Evolutionary conservation across 2,329 filamentous ascomycete genomes (phyloP).

Genomic region (Phialocephala sp.): DNA sequence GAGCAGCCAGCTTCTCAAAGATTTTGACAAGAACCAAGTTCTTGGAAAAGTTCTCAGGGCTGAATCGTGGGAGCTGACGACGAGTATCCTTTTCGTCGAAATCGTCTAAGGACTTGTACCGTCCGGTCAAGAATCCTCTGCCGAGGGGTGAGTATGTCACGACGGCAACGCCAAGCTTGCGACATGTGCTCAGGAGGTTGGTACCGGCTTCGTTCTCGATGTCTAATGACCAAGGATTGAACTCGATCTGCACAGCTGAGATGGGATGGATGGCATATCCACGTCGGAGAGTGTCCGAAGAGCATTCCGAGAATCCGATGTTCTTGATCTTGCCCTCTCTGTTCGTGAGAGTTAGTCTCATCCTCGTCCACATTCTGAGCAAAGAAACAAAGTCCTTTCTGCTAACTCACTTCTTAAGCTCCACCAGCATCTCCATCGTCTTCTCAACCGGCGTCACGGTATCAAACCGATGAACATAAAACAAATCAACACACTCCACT

Average conservation of each 20-base stretch:
- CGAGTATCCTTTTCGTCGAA: neutral
- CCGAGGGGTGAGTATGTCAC: constrained; percentile 65
- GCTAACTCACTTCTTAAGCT: constrained; percentile 40
- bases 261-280: constrained; percentile 55
- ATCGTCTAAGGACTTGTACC: constrained; percentile 39
- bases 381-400: neutral
- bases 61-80: constrained; percentile 47
- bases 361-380: neutral
- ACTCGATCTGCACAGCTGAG: constrained; percentile 58
- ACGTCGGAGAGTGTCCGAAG: constrained; percentile 55
- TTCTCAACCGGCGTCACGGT: constrained; percentile 47
- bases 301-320: constrained; percentile 60
- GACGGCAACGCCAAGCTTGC: constrained; percentile 61
- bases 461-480: constrained; percentile 49
- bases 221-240: constrained; percentile 53
- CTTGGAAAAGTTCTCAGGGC: constrained; percentile 58
- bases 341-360: neutral
- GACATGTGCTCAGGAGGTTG: constrained; percentile 55
- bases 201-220: constrained; percentile 58
- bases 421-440: constrained; percentile 47
- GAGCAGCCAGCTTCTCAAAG: constrained; percentile 55
- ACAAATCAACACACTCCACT: constrained; percentile 35
- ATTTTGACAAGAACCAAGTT: constrained; percentile 59
- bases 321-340: constrained; percentile 61
- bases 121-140: constrained; percentile 59